Evolutionary conservation across 2,329 filamentous ascomycete genomes (phyloP), one percentile per base, ranked within the genome.

Genomic region (Erysiphe neolycopersici): DNA sequence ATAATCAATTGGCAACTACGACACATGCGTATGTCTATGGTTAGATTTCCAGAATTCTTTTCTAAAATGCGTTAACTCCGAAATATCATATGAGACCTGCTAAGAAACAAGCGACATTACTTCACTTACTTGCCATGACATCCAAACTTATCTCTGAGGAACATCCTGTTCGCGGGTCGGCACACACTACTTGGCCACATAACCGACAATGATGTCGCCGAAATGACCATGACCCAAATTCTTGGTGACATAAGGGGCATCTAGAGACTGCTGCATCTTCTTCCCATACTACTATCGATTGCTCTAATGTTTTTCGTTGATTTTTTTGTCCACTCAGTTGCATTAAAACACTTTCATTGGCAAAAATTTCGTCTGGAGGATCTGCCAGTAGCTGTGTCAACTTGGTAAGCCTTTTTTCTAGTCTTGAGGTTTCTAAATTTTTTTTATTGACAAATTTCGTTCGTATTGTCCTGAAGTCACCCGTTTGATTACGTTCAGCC

Each of bases 221-320:
- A 54, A 95, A 92, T 1, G 83, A 80, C 69, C 93, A 95, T 13
- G 76, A 79, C 0, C 83, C 79, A 59, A 98, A 98, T 45, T 93
- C 83, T 54, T 98, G 89, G 55, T 92, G 81, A 54, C 89, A 98
- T 55, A 93, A 93, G 0, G 89, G 89, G 56, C 89, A 98, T 49
- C 76, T 75, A 1, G 66, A 48, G 5, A 98, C 84, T 30, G 66
- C 71, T 0, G 76, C 68, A 58, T 98, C 89, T 43, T 95, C 85
- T 59, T 98, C 81, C 89, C 89, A 98, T 0, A 78, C 79, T 14
- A 98, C 85, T 8, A 98, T 72, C 0, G 80, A 84, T 56, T 98
- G 89, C 57, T 98, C 89, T 4, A 95, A 63, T 13, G 71, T 57
- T 56, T 93, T 89, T 42, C 83, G 70, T 42, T 78, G 72, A 48